Evolutionary conservation across 2,329 filamentous ascomycete genomes (phyloP).

Genomic region (Zymoseptoria brevis): DNA sequence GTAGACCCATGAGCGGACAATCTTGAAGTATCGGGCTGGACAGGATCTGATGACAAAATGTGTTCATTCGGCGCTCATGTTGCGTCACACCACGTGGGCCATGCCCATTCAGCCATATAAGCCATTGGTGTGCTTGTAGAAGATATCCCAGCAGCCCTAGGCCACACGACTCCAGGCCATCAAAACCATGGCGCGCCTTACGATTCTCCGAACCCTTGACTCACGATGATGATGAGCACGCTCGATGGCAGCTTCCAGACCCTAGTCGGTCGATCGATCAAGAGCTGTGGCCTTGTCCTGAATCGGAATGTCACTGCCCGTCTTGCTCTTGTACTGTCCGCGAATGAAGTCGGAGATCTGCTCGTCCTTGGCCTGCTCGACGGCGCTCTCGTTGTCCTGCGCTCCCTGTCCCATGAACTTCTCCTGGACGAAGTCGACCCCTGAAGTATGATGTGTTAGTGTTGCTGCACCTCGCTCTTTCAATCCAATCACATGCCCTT

Average conservation of each 20-base stretch:
- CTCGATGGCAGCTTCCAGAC: neutral
- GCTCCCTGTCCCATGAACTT: conserved; percentile 61
- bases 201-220: too few relatives aligned
- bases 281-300: conserved; percentile 55
- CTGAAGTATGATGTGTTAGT: conserved; percentile 37
- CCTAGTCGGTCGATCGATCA: conserved; percentile 18
- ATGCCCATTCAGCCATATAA: too few relatives aligned
- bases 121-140: too few relatives aligned
- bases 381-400: conserved; percentile 61
- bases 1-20: too few relatives aligned
- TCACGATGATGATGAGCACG: too few relatives aligned
- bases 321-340: conserved; percentile 58
- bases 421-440: conserved; percentile 70
- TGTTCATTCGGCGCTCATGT: too few relatives aligned
- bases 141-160: too few relatives aligned
- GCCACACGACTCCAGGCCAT: too few relatives aligned
- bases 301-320: conserved; percentile 62
- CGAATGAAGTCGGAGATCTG: conserved; percentile 67
- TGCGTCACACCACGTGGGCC: too few relatives aligned
- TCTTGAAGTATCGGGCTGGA: too few relatives aligned
- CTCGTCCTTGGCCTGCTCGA: conserved; percentile 79
- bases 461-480: neutral
- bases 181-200: too few relatives aligned
- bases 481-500: conserved; percentile 50
- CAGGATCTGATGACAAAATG: too few relatives aligned